phyloP scores from a whole-genome alignment of 768 basidiomycete genomes.

The Harrya chromipes region DNA sequence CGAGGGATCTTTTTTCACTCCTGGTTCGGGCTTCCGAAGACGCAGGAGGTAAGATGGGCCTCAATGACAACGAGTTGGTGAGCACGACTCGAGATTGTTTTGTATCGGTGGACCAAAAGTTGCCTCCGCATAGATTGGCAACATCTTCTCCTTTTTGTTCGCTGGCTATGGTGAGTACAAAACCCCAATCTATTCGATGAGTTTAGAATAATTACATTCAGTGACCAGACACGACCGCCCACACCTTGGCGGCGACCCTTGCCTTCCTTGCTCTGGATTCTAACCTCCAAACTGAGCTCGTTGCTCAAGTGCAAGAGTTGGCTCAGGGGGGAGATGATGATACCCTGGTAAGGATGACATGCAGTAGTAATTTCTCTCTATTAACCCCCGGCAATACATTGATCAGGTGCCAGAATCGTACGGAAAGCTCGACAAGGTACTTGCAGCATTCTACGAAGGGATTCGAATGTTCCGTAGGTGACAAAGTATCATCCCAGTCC shows the following conservation, averaged over 20 bases:
- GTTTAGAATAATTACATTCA: background rate
- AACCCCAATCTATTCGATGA: background rate
- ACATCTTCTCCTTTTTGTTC: conserved; percentile 49
- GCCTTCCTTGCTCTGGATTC: conserved; percentile 30
- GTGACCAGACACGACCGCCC: conserved; percentile 32
- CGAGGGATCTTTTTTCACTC: conserved; percentile 21
- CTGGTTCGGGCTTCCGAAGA: conserved; percentile 20
- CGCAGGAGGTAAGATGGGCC: conserved; percentile 12
- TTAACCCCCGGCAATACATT: too few species aligned
- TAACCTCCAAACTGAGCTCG: conserved; percentile 31
- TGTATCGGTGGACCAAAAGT: background rate
- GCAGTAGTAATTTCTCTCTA: background rate
- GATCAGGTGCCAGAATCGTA: conserved; percentile 24
- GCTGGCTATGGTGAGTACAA: conserved; percentile 51
- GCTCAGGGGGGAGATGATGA: conserved; percentile 18
- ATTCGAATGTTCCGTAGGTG: conserved; percentile 34
- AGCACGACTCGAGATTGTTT: background rate
- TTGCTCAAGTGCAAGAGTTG: conserved; percentile 28
- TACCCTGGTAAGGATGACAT: conserved; percentile 14
- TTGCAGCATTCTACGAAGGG: conserved; percentile 31
- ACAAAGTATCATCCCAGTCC: background rate
- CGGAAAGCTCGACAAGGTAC: conserved; percentile 28
- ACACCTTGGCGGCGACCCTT: conserved; percentile 32
- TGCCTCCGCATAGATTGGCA: conserved; percentile 44
- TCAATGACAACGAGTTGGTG: conserved; percentile 21